Evolutionary conservation across 225 moss, liverwort and hornwort species (phyloP).

Genomic region (Pseudoscleropodium purum): DNA sequence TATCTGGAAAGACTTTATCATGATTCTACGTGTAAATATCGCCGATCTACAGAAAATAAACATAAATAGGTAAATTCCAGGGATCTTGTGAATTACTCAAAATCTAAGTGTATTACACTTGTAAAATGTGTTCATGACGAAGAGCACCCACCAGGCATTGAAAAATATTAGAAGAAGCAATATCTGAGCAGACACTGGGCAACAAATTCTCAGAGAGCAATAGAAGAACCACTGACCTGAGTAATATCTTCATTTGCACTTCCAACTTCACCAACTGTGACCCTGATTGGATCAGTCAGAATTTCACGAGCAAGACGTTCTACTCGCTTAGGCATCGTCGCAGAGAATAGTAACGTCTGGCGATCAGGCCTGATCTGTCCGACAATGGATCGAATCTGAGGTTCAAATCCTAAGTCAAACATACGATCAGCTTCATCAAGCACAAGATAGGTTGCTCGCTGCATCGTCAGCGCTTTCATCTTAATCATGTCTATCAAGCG

Average conservation of each 20-base stretch:
- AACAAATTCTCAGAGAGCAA: background rate
- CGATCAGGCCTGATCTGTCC: constrained; percentile 96
- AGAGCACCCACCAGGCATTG: background rate
- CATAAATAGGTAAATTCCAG: background rate
- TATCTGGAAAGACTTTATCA: background rate
- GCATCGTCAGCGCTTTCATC: constrained; percentile 89
- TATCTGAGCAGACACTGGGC: background rate
- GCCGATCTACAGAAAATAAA: background rate
- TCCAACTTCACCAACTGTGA: constrained; percentile 85
- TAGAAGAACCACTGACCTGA: constrained; percentile 35
- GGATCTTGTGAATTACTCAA: constrained; percentile 4
- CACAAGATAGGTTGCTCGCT: constrained; percentile 73
- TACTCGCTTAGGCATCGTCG: constrained; percentile 91
- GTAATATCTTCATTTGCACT: constrained; percentile 97
- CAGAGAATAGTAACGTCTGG: constrained; percentile 91
- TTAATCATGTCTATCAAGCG: constrained; percentile 97
- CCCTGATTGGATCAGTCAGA: constrained; percentile 74
- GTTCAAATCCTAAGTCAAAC: constrained; percentile 98
- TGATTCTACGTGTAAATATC: background rate
- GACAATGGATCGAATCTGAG: constrained; percentile 90
- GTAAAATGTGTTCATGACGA: background rate
- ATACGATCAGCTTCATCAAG: constrained; percentile 97
- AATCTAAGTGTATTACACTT: background rate
- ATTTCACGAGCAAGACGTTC: constrained; percentile 92
- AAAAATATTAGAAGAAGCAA: background rate